Base-by-base conservation (phyloP, 352 stramenopile genomes). In the Peronosclerospora sorghi region DNA sequence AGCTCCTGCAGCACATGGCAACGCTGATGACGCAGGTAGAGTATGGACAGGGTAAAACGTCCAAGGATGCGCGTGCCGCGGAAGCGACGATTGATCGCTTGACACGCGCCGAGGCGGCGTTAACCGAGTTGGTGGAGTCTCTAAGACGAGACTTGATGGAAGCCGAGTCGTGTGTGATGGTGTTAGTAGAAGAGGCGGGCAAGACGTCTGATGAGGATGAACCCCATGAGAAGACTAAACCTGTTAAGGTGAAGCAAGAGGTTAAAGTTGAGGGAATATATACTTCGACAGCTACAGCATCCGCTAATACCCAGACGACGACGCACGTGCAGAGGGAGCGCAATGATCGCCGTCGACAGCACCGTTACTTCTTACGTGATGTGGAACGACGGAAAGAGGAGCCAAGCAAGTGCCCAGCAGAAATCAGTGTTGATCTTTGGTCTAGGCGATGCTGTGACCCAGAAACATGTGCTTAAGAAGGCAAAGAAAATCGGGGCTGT, bases 401-500 rank as follows among this genome's bases (percentile, higher is more conserved):
- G 9, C 35, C 27, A 62, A 4, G 76, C 76, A 3, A 64, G 49
- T 5, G 8, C 58, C 0, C 56, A 84, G 17, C 42, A 88, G 15
- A 91, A 86, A 44, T 82, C 79, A 14, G 58, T 91, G 15, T 48
- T 85, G 46, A 65, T 91, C 24, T 91, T 83, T 53, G 76, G 76
- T 1, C 41, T 91, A 8, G 67, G 73, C 29, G 50, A 56, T n/a
- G 61, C 68, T 39, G 72, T 88, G 43, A 85, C 69, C 4, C 60
- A 85, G 48, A 91, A 91, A 49, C 70, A 80, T 42, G 45, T 91
- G 35, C 68, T 65, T n/a, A 88, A 87, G 54, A 86, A 85, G 43
- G 63, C 65, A 29, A 87, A 86, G 48, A 87, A 87, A 48, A 59
- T 87, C 24, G 78, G 65, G 1, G 39, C 62, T 5, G 67, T 75